A percentile compares a stretch with the other conserved stretches of the same genome.
Evolutionary conservation across 108 stramenopile species (phyloP).

Genomic region (Skeletonema grethae): DNA sequence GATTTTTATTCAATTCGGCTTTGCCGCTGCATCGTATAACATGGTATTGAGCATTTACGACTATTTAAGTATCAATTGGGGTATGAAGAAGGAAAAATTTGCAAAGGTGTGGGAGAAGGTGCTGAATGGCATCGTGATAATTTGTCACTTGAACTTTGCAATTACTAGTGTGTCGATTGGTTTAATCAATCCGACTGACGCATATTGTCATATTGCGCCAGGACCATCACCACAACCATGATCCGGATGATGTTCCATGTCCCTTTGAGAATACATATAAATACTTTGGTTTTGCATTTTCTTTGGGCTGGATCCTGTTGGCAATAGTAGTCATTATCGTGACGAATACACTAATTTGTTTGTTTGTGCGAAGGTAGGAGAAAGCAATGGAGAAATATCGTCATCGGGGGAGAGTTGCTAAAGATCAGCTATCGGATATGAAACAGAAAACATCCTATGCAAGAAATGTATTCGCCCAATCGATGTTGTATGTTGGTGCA

Average conservation of each 20-base stretch:
- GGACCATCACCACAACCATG: not conserved
- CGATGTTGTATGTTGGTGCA: not conserved
- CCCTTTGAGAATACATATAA: no score
- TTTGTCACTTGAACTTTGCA: slow-evolving; percentile 5
- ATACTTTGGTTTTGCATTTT: not conserved
- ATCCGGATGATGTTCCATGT: no score
- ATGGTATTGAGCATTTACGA: not conserved
- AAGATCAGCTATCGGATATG: not conserved
- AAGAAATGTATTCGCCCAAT: not conserved
- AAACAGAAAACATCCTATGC: not conserved
- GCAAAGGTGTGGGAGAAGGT: not conserved
- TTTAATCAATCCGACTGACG: not conserved
- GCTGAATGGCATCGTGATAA: not conserved
- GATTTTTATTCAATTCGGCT: no score
- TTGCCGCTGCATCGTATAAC: no score
- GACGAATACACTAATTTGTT: not conserved
- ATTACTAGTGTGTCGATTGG: not conserved
- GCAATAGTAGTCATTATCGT: not conserved
- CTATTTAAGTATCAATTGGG: slow-evolving; percentile 7
- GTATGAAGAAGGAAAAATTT: slow-evolving; percentile 1
- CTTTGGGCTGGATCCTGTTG: slow-evolving; percentile 6
- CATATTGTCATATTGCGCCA: not conserved
- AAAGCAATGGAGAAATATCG: not conserved
- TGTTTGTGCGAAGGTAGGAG: not conserved
- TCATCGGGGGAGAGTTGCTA: not conserved